phyloP scores from a whole-genome alignment of 106 monocot genomes.

The Vanilla planifolia region DNA sequence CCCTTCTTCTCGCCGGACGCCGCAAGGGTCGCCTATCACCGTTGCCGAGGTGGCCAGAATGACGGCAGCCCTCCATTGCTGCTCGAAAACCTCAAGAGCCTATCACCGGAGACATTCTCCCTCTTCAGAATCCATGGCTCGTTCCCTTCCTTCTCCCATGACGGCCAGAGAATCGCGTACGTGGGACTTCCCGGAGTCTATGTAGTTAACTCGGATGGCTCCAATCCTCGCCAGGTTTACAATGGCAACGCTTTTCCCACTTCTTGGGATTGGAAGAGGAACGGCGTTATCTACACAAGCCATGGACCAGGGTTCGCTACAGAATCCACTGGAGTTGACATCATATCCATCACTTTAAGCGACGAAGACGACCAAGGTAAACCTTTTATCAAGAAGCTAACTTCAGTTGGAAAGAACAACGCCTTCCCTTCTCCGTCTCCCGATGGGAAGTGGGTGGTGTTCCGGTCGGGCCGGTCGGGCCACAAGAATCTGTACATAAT shows the following conservation, averaged over 20 bases:
- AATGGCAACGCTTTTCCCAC: constrained; percentile 59
- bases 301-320: constrained; percentile 51
- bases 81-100: constrained; percentile 61
- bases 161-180: constrained; percentile 60
- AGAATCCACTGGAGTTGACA: constrained; percentile 56
- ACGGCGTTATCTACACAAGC: constrained; percentile 82
- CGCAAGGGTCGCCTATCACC: constrained; percentile 60
- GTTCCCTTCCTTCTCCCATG: constrained; percentile 85
- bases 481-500: constrained; percentile 95
- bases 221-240: constrained; percentile 34
- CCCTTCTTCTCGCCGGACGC: constrained; percentile 75
- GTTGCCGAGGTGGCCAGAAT: constrained; percentile 51
- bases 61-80: constrained; percentile 32
- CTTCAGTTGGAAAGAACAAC: constrained; percentile 65
- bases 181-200: constrained; percentile 62
- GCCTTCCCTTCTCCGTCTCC: constrained; percentile 94
- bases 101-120: constrained; percentile 24
- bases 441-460: constrained; percentile 86
- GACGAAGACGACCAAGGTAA: constrained; percentile 22
- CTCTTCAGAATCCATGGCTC: constrained; percentile 75
- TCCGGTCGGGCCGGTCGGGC: constrained; percentile 76
- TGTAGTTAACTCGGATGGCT: constrained; percentile 70
- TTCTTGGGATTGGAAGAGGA: constrained; percentile 94
- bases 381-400: constrained; percentile 64
- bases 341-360: constrained; percentile 47